A percentile compares a stretch with the other conserved stretches of the same genome.
These are phyloP conservation scores for Lablab purpureus DNA, from an alignment of 306 rosid species.

Conservation along the genomic window DNA sequence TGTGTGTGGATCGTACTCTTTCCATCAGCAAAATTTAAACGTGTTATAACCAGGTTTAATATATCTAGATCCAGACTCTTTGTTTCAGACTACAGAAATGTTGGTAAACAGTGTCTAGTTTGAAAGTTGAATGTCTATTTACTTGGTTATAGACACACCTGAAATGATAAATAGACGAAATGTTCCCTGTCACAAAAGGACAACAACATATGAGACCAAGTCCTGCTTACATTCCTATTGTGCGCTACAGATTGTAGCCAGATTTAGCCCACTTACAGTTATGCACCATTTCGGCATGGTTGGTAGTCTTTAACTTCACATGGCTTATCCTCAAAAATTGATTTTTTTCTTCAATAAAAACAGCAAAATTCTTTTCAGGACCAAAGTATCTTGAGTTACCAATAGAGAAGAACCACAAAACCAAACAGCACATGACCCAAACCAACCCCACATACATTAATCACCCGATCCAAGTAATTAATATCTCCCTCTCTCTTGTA, in stretches of 20 bases:
- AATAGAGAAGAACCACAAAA: conserved; percentile 40
- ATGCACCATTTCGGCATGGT: conserved; percentile 43
- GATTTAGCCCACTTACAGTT: conserved; percentile 38
- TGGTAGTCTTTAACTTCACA: conserved; percentile 9
- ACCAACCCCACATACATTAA: conserved; percentile 42
- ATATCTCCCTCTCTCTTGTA: conserved; percentile 40
- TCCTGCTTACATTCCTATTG: conserved; percentile 46
- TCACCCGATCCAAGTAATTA: conserved; percentile 48
- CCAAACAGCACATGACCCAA: conserved; percentile 38
- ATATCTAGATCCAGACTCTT: no score
- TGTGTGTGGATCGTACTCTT: no score
- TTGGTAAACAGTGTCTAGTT: neutral
- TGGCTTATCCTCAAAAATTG: conserved; percentile 21
- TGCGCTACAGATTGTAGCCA: conserved; percentile 38
- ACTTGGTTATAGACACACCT: conserved; percentile 40
- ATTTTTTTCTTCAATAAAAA: neutral
- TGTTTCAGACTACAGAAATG: no score
- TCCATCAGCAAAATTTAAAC: no score
- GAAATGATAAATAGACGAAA: conserved; percentile 39
- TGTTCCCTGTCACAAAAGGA: conserved; percentile 46
- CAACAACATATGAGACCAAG: conserved; percentile 36
- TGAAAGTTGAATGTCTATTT: conserved; percentile 29
- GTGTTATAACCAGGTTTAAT: no score
- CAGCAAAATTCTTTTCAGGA: conserved; percentile 27
- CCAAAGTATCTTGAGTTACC: conserved; percentile 39